Evolutionary conservation across 2,329 filamentous ascomycete genomes (phyloP), one percentile per base, ranked within the genome.

Genomic region (Alternaria sp.): DNA sequence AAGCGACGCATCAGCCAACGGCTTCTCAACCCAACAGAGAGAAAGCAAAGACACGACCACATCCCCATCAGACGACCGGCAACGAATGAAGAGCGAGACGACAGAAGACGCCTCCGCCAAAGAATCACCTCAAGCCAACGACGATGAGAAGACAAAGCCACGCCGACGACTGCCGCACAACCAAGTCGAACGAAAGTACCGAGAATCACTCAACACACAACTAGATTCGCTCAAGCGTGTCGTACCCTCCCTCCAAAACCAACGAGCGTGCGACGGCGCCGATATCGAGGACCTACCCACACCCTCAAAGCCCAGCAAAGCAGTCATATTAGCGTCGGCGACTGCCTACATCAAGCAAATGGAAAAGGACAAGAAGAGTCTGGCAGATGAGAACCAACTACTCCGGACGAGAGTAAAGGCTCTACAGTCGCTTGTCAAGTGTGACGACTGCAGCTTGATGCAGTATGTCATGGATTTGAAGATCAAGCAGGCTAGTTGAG

Each of bases 331-430:
- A 28, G 81, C 81, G 10, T 82, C 79, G 1, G 82, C 82, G 19
- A 82, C 81, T 21, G 79, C 81, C 10, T 81, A 83, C 70, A 83
- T 84, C 73, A 81, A 83, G 69, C 79, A 82, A 61, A 76, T 82
- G 64, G 81, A 83, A 63, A 80, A 78, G 26, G 81, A 83, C 59
- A 79, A 80, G 70, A 77, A 80, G 62, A 70, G 67, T 17, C 65
- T 82, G 7, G 70, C 75, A 2, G 79, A 82, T 10, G 79, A 81
- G 62, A 81, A 82, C 30, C 70, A 76, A 51, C 57, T 77, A 10
- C 69, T 84, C 17, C 71, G 77, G 63, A 73, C 77, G 21, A 73
- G 81, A 23, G 75, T 83, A 54, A 79, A 80, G 64, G 81, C 80
- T 44, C 74, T 83, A 11, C 81, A 83, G 66, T 79, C 79, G 47